Evolutionary conservation across 169 alveolate species (phyloP).

Genomic region (Hammondia hammondi): DNA sequence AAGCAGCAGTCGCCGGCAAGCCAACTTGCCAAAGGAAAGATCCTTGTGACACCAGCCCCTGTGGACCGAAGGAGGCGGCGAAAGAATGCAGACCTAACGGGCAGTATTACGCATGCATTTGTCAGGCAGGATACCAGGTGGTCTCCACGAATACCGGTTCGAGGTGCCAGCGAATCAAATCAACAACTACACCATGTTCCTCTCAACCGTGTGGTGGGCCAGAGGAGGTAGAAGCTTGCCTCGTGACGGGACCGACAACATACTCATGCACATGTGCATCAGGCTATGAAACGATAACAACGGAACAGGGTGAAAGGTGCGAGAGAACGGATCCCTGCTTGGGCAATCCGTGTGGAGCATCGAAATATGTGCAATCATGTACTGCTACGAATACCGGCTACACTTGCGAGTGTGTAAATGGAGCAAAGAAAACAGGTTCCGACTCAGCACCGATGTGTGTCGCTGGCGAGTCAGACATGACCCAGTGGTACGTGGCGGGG

Average conservation of each 20-base stretch:
- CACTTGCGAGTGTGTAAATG: background rate
- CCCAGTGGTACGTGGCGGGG: background rate
- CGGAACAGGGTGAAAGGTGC: background rate
- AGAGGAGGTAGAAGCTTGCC: background rate
- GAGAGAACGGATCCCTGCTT: background rate
- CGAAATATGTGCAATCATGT: background rate
- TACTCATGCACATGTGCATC: background rate
- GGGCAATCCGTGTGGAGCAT: background rate
- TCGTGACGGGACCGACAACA: background rate
- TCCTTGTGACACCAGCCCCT: background rate
- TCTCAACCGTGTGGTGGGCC: background rate
- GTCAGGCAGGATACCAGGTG: background rate
- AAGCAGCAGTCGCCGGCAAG: background rate
- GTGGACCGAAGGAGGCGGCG: background rate
- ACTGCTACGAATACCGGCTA: background rate
- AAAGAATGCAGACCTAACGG: constrained; percentile 17
- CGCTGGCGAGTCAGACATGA: background rate
- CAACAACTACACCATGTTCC: background rate
- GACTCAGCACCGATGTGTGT: background rate
- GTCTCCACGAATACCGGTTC: background rate
- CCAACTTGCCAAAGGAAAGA: background rate
- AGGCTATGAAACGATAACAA: background rate
- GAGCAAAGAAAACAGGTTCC: background rate
- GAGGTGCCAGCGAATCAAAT: background rate
- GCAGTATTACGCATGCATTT: background rate